phyloP scores from a whole-genome alignment of 371 early-diverging fungal species.

The Mucor irregularis region DNA sequence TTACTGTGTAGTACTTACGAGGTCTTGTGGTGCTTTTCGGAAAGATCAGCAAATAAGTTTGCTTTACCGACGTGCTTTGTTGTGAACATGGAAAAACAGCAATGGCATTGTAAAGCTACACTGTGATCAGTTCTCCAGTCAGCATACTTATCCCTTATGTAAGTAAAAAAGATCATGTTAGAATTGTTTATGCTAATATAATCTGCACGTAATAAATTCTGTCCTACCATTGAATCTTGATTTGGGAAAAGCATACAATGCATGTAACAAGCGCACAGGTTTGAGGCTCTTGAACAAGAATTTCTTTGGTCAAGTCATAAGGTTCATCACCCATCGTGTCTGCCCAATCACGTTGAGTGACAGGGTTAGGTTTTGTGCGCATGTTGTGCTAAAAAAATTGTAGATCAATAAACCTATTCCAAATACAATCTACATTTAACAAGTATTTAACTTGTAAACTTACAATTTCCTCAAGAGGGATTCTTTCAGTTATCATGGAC shows the following conservation, averaged over 20 bases:
- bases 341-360: too few species aligned
- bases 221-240: background rate
- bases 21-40: too few species aligned
- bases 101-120: conserved; percentile 6
- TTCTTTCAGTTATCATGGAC: background rate
- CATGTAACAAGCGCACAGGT: background rate
- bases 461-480: conserved; percentile 1
- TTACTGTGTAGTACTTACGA: too few species aligned
- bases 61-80: conserved; percentile 6
- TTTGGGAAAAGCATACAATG: background rate
- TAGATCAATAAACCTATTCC: too few species aligned
- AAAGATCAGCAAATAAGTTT: background rate
- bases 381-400: too few species aligned
- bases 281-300: too few species aligned
- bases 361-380: too few species aligned
- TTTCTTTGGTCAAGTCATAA: background rate
- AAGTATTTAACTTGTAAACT: background rate
- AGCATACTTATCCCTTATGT: conserved; percentile 4
- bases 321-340: background rate
- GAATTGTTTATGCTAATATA: too few species aligned
- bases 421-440: background rate
- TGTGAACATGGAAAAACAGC: background rate
- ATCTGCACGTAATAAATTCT: too few species aligned
- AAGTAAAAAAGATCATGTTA: too few species aligned
- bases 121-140: conserved; percentile 8